phyloP scores from a whole-genome alignment of 1,284 basidiomycete species.

The Schizophyllum commune region DNA sequence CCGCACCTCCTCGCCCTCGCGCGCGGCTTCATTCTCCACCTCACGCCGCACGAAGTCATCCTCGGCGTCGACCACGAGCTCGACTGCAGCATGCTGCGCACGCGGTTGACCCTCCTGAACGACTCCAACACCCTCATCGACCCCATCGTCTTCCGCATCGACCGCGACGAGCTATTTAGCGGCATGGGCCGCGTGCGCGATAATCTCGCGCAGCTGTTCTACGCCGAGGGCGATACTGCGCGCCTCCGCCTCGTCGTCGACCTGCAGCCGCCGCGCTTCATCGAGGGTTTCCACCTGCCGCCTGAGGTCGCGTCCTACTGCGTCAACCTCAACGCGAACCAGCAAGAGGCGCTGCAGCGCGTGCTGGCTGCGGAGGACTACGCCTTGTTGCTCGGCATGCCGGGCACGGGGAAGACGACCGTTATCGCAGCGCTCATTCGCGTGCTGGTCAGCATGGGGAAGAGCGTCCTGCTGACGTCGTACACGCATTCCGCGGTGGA shows the following conservation, averaged over 20 bases:
- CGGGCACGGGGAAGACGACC: constrained; percentile 97
- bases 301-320: neutral
- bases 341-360: constrained; percentile 65
- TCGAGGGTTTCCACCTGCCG: constrained; percentile 20
- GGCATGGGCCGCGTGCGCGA: constrained; percentile 86
- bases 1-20: constrained; percentile 79
- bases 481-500: constrained; percentile 99
- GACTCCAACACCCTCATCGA: constrained; percentile 3
- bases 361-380: constrained; percentile 84
- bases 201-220: constrained; percentile 88
- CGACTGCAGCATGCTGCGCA: constrained; percentile 43
- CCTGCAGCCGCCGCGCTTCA: constrained; percentile 61
- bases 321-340: constrained; percentile 62
- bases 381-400: constrained; percentile 92
- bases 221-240: constrained; percentile 61
- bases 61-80: constrained; percentile 80
- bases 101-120: constrained; percentile 25
- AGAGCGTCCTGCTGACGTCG: constrained; percentile 83
- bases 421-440: constrained; percentile 87
- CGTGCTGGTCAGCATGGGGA: constrained; percentile 70
- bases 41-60: constrained; percentile 58
- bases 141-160: constrained; percentile 72
- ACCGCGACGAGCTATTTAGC: constrained; percentile 86
- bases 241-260: constrained; percentile 78
- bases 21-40: constrained; percentile 75